phyloP scores from a whole-genome alignment of 192 early-diverging fungal genomes.

The Allomyces javanicus region DNA sequence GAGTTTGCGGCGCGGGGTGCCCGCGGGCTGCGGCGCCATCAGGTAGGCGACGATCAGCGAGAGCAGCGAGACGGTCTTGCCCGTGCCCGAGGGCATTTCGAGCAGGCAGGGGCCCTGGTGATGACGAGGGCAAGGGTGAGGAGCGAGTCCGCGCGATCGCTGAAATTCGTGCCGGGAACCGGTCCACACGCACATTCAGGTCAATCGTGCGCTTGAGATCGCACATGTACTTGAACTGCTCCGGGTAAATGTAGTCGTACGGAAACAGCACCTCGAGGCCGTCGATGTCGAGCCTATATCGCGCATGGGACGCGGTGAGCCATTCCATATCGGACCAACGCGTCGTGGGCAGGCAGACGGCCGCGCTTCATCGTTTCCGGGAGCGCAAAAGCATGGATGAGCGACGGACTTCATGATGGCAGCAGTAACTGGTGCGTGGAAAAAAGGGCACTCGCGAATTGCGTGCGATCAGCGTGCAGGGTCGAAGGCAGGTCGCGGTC shows the following conservation, averaged over 20 bases:
- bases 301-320: too few relatives aligned
- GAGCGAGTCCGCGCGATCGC: not conserved
- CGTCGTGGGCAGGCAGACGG: too few relatives aligned
- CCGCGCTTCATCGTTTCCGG: too few relatives aligned
- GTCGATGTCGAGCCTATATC: constrained; percentile 37
- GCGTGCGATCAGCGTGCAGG: too few relatives aligned
- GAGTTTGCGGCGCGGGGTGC: constrained; percentile 40
- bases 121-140: not conserved
- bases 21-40: constrained; percentile 29
- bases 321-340: too few relatives aligned
- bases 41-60: constrained; percentile 94
- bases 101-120: constrained; percentile 80
- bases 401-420: too few relatives aligned
- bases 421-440: too few relatives aligned
- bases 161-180: not conserved
- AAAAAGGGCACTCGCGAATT: too few relatives aligned
- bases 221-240: constrained; percentile 97
- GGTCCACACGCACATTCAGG: constrained; percentile 33
- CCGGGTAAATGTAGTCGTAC: constrained; percentile 98
- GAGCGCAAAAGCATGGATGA: too few relatives aligned
- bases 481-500: too few relatives aligned
- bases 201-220: constrained; percentile 86
- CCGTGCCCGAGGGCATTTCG: constrained; percentile 99
- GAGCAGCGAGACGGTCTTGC: constrained; percentile 88
- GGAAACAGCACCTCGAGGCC: constrained; percentile 89